Evolutionary conservation across 108 stramenopile species (phyloP).

Genomic region (Pseudonitzschia multiseries): DNA sequence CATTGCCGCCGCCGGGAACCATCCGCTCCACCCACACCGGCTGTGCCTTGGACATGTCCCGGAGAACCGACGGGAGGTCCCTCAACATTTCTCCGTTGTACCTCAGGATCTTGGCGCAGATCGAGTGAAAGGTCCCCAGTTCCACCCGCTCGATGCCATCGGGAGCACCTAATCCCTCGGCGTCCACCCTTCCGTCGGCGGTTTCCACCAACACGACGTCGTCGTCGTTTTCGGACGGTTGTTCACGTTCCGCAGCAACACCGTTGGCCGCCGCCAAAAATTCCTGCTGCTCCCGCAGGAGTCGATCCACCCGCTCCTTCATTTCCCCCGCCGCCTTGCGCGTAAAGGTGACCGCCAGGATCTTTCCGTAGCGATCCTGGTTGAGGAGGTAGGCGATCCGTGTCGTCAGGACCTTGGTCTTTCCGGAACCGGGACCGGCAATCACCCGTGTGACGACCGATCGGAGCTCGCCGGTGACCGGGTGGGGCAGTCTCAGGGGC

Average conservation of each 20-base stretch:
- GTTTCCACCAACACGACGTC: neutral
- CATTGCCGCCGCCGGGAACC: neutral
- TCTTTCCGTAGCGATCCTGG: slow-evolving; percentile 28
- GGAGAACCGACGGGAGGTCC: slow-evolving; percentile 50
- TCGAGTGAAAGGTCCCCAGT: slow-evolving; percentile 86
- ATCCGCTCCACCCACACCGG: slow-evolving; percentile 2
- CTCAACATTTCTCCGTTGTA: slow-evolving; percentile 60
- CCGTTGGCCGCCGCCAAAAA: no score
- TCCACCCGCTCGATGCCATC: slow-evolving; percentile 54
- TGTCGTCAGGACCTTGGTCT: slow-evolving; percentile 86
- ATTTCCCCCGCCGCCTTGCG: slow-evolving; percentile 90
- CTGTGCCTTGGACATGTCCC: slow-evolving; percentile 22
- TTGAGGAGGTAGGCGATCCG: slow-evolving; percentile 78
- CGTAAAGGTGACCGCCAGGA: slow-evolving; percentile 93
- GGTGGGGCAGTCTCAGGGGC: slow-evolving; percentile 15
- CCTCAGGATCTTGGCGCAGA: slow-evolving; percentile 80
- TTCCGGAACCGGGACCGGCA: slow-evolving; percentile 93
- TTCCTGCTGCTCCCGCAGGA: slow-evolving; percentile 32
- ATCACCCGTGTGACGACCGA: slow-evolving; percentile 63
- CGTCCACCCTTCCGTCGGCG: neutral
- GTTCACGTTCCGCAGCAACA: neutral
- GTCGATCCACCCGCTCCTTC: slow-evolving; percentile 62
- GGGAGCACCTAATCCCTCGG: neutral
- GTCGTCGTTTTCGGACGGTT: neutral
- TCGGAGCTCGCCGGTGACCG: neutral